Evolutionary conservation across 2,329 filamentous ascomycete species (phyloP).

Genomic region (Hypocrella siamensis): DNA sequence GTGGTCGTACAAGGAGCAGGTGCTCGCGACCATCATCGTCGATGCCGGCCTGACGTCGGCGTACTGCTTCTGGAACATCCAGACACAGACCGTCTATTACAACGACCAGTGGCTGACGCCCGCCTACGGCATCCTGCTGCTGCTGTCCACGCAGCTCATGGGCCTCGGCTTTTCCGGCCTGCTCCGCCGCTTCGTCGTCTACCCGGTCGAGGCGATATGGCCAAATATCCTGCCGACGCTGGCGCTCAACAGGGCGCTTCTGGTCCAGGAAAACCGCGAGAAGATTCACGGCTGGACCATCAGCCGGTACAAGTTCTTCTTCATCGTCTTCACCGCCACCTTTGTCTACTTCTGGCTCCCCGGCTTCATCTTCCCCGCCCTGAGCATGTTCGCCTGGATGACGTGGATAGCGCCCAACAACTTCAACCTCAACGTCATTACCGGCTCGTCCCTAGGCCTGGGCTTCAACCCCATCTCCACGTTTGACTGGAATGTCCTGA

Average conservation of each 20-base stretch:
- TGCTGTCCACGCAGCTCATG: conserved; percentile 16
- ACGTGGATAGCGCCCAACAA: conserved; percentile 32
- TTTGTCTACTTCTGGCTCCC: conserved; percentile 33
- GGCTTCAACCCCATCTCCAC: conserved; percentile 34
- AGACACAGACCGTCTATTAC: conserved; percentile 14
- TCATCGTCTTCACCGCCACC: conserved; percentile 16
- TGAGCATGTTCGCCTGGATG: conserved; percentile 32
- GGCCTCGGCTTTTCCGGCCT: conserved; percentile 17
- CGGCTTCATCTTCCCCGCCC: conserved; percentile 25
- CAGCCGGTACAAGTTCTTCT: conserved; percentile 27
- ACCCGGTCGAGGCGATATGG: conserved; percentile 18
- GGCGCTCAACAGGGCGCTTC: conserved; percentile 17
- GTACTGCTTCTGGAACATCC: conserved; percentile 8
- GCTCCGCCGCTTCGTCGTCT: conserved; percentile 18
- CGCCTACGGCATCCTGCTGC: conserved; percentile 15
- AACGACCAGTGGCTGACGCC: conserved; percentile 15
- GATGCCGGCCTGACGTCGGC: conserved; percentile 6
- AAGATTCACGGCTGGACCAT: conserved; percentile 26
- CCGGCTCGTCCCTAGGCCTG: conserved; percentile 22
- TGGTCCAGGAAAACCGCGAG: conserved; percentile 17
- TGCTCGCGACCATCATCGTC: conserved; percentile 23
- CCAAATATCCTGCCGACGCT: conserved; percentile 16
- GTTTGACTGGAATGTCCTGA: conserved; percentile 30
- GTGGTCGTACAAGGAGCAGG: conserved; percentile 26
- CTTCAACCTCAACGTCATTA: conserved; percentile 23